phyloP scores from a whole-genome alignment of 176 grass and related monocot genomes.

The Oryza punctata region DNA sequence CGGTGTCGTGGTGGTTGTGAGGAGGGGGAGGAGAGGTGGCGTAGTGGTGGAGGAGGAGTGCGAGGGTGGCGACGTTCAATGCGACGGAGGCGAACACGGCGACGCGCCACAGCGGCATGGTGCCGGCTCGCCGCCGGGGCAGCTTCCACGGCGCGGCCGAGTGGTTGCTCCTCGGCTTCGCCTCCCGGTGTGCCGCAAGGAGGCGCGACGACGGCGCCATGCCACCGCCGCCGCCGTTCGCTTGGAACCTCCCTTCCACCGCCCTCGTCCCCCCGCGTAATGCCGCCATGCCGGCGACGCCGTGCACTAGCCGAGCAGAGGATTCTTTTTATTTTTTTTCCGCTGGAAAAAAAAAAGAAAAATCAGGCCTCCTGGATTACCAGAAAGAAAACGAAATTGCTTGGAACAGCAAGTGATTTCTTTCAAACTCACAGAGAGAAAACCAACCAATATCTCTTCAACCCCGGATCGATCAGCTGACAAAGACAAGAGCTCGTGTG shows the following conservation, averaged over 20 bases:
- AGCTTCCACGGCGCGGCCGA: background rate
- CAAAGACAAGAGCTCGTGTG: background rate
- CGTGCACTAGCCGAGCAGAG: background rate
- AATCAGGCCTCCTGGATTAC: background rate
- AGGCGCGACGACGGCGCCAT: constrained; percentile 9
- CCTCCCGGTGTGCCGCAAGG: background rate
- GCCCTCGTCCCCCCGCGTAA: background rate
- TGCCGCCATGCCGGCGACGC: constrained; percentile 14
- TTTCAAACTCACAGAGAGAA: background rate
- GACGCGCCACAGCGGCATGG: constrained; percentile 14
- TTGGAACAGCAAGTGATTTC: no score
- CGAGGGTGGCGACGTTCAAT: constrained; percentile 31
- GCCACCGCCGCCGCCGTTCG: background rate
- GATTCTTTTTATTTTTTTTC: background rate
- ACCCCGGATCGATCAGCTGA: background rate
- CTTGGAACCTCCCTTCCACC: background rate
- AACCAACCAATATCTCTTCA: background rate
- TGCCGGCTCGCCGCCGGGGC: background rate
- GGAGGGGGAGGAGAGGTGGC: background rate
- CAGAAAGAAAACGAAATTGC: background rate
- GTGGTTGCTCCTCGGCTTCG: background rate
- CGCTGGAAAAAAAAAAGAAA: background rate
- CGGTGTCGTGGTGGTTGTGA: background rate
- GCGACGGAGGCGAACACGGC: constrained; percentile 25
- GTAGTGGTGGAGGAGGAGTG: constrained; percentile 31